Percentiles rank a stretch among this genome's conserved stretches.
Conservation (phyloP, 2,329 filamentous ascomycete species). For the Scedosporium boydii region DNA sequence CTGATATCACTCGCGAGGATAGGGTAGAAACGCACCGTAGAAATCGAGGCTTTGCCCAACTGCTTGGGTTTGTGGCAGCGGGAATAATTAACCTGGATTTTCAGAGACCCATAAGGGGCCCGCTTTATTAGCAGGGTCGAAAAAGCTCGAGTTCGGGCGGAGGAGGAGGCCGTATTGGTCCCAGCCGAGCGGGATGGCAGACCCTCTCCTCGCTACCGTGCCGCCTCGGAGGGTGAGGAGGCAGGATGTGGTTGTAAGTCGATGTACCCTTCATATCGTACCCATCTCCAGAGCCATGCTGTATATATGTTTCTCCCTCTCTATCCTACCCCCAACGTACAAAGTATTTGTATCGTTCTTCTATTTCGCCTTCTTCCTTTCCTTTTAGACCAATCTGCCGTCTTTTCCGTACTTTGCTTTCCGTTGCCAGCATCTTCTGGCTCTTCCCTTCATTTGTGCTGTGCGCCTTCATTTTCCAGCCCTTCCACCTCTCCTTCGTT, state of each 20-base stretch:
- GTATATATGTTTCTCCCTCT: neutral
- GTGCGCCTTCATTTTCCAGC: neutral
- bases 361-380: neutral
- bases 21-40: neutral
- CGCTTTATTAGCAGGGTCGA: neutral
- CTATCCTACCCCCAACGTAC: neutral
- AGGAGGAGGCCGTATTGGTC: neutral
- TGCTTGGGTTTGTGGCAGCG: neutral
- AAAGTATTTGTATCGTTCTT: neutral
- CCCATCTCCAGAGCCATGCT: neutral
- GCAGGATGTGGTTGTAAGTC: neutral
- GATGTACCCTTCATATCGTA: neutral
- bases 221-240: neutral
- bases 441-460: conserved; percentile 1
- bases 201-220: neutral
- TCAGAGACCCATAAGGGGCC: neutral
- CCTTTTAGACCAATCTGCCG: neutral
- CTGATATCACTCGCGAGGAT: neutral
- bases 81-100: neutral
- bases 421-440: neutral
- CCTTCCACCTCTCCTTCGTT: neutral
- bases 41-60: neutral
- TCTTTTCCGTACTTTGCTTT: neutral
- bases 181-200: neutral
- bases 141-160: neutral